phyloP scores from a whole-genome alignment of 306 rosid species.

The Pterocarpus santalinus region DNA sequence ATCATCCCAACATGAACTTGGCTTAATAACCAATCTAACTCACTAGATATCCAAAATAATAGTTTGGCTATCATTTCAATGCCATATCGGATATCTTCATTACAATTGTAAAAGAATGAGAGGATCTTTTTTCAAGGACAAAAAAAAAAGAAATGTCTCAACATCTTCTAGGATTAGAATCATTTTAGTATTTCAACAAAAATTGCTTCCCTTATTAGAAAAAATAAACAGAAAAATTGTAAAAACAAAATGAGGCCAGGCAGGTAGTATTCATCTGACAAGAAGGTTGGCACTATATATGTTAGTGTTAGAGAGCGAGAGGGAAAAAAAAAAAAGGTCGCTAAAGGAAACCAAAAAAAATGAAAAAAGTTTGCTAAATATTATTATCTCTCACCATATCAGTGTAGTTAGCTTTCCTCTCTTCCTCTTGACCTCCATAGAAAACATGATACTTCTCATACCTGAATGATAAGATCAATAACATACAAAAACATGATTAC shows the following conservation, averaged over 20 bases:
- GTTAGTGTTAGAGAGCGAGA: background rate
- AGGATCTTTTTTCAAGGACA: background rate
- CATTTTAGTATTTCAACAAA: background rate
- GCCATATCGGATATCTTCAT: background rate
- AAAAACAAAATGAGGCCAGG: conserved; percentile 1
- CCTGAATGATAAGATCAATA: conserved; percentile 61
- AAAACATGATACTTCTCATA: conserved; percentile 93
- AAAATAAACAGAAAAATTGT: conserved; percentile 14
- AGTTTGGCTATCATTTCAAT: background rate
- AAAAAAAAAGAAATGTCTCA: background rate
- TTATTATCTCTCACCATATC: conserved; percentile 81
- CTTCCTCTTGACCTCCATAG: conserved; percentile 88
- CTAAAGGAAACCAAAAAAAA: too few relatives aligned
- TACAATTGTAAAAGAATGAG: background rate
- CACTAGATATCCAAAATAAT: conserved; percentile 7
- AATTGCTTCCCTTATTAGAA: background rate
- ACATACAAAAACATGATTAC: background rate
- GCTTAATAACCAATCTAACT: conserved; percentile 4
- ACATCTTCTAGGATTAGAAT: conserved; percentile 15
- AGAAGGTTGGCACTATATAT: conserved; percentile 6
- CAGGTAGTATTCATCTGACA: conserved; percentile 13
- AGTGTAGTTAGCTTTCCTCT: conserved; percentile 80
- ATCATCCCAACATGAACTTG: background rate
- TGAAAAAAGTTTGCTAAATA: background rate
- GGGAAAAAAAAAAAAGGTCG: background rate